Percentiles rank a stretch among this genome's conserved stretches.
Evolutionary conservation across 2,329 filamentous ascomycete genomes (phyloP).

Genomic region (Aspergillus hiratsukae): DNA sequence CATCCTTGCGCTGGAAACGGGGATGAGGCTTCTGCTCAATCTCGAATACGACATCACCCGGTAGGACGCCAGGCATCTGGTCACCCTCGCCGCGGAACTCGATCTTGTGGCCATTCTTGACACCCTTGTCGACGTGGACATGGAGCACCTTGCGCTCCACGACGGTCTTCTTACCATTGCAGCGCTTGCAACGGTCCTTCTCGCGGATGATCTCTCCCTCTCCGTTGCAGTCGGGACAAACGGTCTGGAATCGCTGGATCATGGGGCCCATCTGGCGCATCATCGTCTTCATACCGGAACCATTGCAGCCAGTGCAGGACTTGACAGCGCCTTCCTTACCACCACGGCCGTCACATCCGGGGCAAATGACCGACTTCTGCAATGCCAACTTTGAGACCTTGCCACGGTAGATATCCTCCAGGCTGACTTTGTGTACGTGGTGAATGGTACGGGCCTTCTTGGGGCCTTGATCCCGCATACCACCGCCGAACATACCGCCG

Average conservation of each 20-base stretch:
- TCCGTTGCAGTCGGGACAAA: conserved; percentile 96
- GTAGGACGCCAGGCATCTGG: conserved; percentile 85
- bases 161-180: conserved; percentile 94
- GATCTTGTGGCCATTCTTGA: conserved; percentile 90
- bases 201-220: conserved; percentile 96
- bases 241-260: conserved; percentile 99
- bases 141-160: conserved; percentile 98
- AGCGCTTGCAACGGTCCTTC: conserved; percentile 96
- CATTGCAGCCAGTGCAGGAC: conserved; percentile 85
- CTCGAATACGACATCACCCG: conserved; percentile 96
- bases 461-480: conserved; percentile 75
- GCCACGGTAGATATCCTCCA: conserved; percentile 96
- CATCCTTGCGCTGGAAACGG: conserved; percentile 91
- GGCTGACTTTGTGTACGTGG: conserved; percentile 95
- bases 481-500: conserved; percentile 71
- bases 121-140: conserved; percentile 93
- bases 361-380: conserved; percentile 95
- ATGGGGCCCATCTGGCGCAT: conserved; percentile 99
- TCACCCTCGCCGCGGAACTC: conserved; percentile 97
- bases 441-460: conserved; percentile 93
- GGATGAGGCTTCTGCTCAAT: conserved; percentile 98
- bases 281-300: conserved; percentile 98
- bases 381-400: conserved; percentile 97
- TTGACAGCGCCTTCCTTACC: conserved; percentile 98
- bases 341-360: conserved; percentile 87